Evolutionary conservation across 306 rosid species (phyloP).

Genomic region (Mimosa bimucronata): DNA sequence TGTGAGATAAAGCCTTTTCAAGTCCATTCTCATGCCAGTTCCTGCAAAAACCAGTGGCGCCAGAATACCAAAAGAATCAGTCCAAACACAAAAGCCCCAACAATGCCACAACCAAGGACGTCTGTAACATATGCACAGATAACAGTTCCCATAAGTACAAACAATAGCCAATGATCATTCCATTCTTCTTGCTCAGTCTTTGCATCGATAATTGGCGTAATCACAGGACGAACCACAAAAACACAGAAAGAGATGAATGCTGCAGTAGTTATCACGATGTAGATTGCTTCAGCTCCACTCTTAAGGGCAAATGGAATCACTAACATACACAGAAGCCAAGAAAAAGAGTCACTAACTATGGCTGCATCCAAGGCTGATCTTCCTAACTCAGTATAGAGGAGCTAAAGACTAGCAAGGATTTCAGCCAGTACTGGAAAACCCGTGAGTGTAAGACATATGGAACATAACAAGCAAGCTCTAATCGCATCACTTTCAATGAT

Average conservation of each 20-base stretch:
- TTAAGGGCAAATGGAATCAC: slow-evolving; percentile 37
- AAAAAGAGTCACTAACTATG: slow-evolving; percentile 39
- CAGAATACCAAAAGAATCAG: slow-evolving; percentile 39
- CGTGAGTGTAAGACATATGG: slow-evolving; percentile 41
- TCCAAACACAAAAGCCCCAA: slow-evolving; percentile 57
- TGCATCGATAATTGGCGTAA: slow-evolving; percentile 7
- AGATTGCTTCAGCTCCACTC: not conserved
- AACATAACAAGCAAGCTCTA: slow-evolving; percentile 35
- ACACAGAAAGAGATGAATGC: slow-evolving; percentile 15
- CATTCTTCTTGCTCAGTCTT: slow-evolving; percentile 32
- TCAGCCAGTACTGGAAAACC: slow-evolving; percentile 51
- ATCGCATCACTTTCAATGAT: not conserved
- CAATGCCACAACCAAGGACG: slow-evolving; percentile 41
- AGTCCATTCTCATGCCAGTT: slow-evolving; percentile 29
- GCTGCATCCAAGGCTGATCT: slow-evolving; percentile 38
- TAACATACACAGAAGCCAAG: slow-evolving; percentile 49
- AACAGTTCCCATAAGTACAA: slow-evolving; percentile 39
- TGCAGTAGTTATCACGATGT: slow-evolving; percentile 1
- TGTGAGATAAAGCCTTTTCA: not conserved
- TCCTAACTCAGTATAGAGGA: slow-evolving; percentile 49
- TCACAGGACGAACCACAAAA: slow-evolving; percentile 37
- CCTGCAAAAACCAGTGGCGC: slow-evolving; percentile 38
- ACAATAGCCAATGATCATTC: slow-evolving; percentile 29
- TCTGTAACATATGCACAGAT: slow-evolving; percentile 39
- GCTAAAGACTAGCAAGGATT: slow-evolving; percentile 49